Evolutionary conservation across 176 grass and related monocot genomes (phyloP), one percentile per base, ranked within the genome.

Genomic region (Zea luxurians): DNA sequence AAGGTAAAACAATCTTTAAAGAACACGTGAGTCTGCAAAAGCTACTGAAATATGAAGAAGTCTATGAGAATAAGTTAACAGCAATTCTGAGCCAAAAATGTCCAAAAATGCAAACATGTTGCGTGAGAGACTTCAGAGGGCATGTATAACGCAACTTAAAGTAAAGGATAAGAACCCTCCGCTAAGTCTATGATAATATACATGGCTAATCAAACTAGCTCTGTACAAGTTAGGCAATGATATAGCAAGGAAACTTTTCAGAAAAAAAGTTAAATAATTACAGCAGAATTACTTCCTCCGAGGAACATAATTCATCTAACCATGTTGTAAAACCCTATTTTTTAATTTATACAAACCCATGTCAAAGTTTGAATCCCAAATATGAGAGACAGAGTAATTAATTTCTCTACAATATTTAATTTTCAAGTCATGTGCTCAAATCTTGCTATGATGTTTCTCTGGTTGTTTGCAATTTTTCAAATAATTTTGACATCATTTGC

Each of bases 1-100:
- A 78, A 83, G 50, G 75, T 82, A 53, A 86, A n/a, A 82, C 62
- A 89, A 40, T 40, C 48, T 35, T 70, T 42, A 20, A 82, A 44
- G 37, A 71, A 53, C 41, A 62, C 1, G 21, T 80, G 42, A 37
- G 18, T 88, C 62, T 36, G 21, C 58, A 66, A 75, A 80, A 65
- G n/a, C 43, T 44, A 57, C 46, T n/a, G 18, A 80, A 76, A 80
- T 15, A 48, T 44, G 66, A 88, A 79, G 17, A 68, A 20, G 38
- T 45, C 18, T 64, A 63, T 59, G 46, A 67, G 64, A 50, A 64
- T 59, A 48, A 80, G 10, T 63, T 78, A 13, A 75, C 10, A 80
- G 5, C n/a, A 55, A 46, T 58, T 61, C 68, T 80, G 54, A 75
- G 53, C 44, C 68, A 18, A 88, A 67, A 38, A 43, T 27, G 27